Base-by-base conservation (phyloP, 2,329 filamentous ascomycete species). In the Rhytidhysteron rufulum region DNA sequence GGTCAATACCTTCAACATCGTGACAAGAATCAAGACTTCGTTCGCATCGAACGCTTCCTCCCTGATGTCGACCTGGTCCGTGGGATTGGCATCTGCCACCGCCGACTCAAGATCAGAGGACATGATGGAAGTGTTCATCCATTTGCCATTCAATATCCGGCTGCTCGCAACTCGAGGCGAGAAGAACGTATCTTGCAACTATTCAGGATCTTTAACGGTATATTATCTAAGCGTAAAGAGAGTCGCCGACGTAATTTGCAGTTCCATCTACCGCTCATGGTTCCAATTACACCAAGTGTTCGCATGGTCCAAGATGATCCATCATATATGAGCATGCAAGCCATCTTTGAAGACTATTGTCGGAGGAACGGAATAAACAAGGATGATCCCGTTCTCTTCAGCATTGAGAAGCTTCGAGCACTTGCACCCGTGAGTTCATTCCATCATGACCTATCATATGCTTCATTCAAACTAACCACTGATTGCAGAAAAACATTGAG, bases 11-110 rank as follows among this genome's bases (percentile, higher is more conserved):
- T 96, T 48, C 84, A 95, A 61, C 93, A 96, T 70, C 94, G 93
- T 66, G 94, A 99, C 58, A 98, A 97, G 78, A 98, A 98, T 65
- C 89, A 95, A 55, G 93, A 98, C 64, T 98, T 99, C 62, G 85
- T 98, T 50, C 85, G 90, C 33, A 97, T 98, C 50, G 94, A 98
- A 64, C 85, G 91, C 18, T 98, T 98, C 79, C 70, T 98, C 54
- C 90, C 94, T 8, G 87, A 93, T 50, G 89, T 99, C 16, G 91
- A 98, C 54, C 77, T 97, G 38, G 87, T 98, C 31, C 84, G 93
- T 40, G 88, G 85, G 8, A 88, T 95, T 54, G 89, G 89, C 40
- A 85, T 90, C 21, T 97, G 91, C 37, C 91, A 97, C 67, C 82
- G 93, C 22, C 81, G 94, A 34, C 77, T 99, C 53, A 95, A 89